Conservation (phyloP, 169 alveolate species). For the Ichthyophthirius multifiliis region DNA sequence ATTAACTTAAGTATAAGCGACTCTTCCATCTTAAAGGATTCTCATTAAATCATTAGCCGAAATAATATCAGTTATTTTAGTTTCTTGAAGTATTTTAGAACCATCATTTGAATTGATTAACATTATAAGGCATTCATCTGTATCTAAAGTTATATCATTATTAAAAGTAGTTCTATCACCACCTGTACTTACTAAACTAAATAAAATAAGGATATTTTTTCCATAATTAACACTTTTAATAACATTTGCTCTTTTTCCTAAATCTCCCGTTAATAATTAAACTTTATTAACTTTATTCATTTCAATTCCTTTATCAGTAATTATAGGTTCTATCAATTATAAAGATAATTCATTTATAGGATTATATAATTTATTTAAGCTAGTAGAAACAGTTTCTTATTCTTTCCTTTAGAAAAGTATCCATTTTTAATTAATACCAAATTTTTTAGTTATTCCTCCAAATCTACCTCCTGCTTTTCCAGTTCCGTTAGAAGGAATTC, state of each 20-base stretch:
- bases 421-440: neutral
- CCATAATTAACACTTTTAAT: neutral
- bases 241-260: neutral
- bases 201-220: neutral
- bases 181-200: neutral
- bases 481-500: neutral
- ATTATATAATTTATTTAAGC: neutral
- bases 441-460: neutral
- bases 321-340: no score
- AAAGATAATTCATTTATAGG: neutral
- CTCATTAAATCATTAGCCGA: neutral
- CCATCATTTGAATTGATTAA: neutral
- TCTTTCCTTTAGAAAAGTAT: neutral
- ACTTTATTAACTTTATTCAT: no score
- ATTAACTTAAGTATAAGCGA: neutral
- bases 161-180: neutral
- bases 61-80: neutral
- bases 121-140: neutral
- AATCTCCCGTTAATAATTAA: neutral
- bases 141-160: neutral
- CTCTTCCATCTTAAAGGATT: neutral
- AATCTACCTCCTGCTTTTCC: no score
- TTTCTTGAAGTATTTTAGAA: neutral
- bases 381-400: neutral
- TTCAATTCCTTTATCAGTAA: neutral